phyloP scores from a whole-genome alignment of 2,329 filamentous ascomycete genomes.

The Curvularia lunata region DNA sequence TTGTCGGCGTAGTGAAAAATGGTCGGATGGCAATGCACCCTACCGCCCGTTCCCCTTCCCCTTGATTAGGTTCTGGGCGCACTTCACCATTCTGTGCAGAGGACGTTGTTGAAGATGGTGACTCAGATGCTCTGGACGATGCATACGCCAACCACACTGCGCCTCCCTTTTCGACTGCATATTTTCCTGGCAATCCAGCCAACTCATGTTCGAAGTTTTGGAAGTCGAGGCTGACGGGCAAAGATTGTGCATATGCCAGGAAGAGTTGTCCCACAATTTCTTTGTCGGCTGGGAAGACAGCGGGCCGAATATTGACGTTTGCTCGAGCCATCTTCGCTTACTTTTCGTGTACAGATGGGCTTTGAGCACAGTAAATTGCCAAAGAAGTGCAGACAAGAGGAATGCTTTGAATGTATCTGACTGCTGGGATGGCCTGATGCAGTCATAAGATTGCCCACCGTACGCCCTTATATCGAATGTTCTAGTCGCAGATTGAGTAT shows the following conservation, averaged over 20 bases:
- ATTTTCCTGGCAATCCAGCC: constrained; percentile 61
- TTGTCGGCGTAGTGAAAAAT: constrained; percentile 31
- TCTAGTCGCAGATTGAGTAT: background rate
- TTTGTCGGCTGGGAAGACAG: constrained; percentile 53
- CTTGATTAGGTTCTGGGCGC: background rate
- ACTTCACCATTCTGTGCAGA: background rate
- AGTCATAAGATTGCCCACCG: background rate
- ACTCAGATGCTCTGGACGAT: background rate
- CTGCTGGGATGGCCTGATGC: background rate
- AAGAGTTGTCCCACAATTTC: constrained; percentile 47
- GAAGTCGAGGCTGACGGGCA: constrained; percentile 63
- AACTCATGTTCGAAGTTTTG: constrained; percentile 63
- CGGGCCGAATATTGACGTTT: constrained; percentile 30
- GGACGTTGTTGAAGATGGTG: background rate
- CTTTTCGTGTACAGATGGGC: background rate
- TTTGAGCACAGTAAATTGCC: background rate
- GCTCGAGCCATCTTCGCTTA: constrained; percentile 3
- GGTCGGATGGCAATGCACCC: constrained; percentile 61
- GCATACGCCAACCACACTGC: constrained; percentile 57
- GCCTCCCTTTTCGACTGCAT: constrained; percentile 54
- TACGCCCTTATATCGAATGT: background rate
- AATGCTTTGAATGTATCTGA: background rate
- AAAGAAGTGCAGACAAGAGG: background rate
- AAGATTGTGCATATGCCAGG: constrained; percentile 49
- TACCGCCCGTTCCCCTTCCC: constrained; percentile 37